These are phyloP conservation scores for Patellifolia procumbens DNA, from an alignment of 179 eudicot species.

Conservation along the genomic window DNA sequence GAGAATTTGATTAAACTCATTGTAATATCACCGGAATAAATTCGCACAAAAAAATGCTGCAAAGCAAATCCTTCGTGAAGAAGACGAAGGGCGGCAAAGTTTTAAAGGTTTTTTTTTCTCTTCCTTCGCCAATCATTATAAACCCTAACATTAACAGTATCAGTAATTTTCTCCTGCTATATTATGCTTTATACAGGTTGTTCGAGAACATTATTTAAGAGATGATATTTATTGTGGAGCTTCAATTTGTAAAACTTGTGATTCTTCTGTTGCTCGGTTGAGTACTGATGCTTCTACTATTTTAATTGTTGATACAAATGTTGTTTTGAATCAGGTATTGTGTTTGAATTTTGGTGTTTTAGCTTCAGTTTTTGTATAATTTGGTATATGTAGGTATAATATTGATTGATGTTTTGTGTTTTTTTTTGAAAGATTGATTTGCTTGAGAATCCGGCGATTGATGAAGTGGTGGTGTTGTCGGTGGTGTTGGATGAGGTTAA, in stretches of 20 bases:
- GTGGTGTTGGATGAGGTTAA: constrained; percentile 91
- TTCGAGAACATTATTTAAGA: constrained; percentile 86
- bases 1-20: background rate
- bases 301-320: constrained; percentile 78
- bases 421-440: constrained; percentile 67
- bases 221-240: constrained; percentile 95
- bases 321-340: constrained; percentile 85
- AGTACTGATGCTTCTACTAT: constrained; percentile 50
- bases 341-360: background rate
- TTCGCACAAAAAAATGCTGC: constrained; percentile 53
- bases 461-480: constrained; percentile 80
- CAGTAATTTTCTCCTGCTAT: background rate
- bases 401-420: background rate
- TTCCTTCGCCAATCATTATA: background rate
- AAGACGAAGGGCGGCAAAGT: constrained; percentile 85
- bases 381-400: background rate
- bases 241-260: constrained; percentile 62
- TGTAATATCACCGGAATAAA: background rate
- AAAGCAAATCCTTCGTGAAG: constrained; percentile 69
- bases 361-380: background rate
- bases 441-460: constrained; percentile 83
- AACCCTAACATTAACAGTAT: no score
- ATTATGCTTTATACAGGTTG: constrained; percentile 50
- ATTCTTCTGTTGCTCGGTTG: constrained; percentile 58
- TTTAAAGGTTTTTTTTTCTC: constrained; percentile 44